A percentile compares a stretch with the other conserved stretches of the same genome.
phyloP scores from a whole-genome alignment of 306 rosid species.

The Delonix regia region DNA sequence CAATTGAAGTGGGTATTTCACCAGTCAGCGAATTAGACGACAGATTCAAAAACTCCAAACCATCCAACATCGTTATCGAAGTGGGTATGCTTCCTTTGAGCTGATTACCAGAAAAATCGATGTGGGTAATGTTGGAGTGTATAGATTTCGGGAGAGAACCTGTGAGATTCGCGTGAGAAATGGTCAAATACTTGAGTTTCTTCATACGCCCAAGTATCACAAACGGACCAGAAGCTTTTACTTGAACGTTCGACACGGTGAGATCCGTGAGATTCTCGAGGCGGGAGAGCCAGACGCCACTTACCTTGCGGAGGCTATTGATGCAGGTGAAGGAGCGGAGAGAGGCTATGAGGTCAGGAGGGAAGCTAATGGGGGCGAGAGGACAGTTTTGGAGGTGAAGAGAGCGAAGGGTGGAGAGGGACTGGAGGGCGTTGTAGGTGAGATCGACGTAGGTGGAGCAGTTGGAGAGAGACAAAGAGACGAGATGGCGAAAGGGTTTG shows the following conservation, averaged over 20 bases:
- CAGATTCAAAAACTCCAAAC: conserved; percentile 62
- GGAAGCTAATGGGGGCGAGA: conserved; percentile 64
- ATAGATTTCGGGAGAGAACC: conserved; percentile 61
- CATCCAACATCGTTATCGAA: conserved; percentile 62
- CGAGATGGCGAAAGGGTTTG: conserved; percentile 76
- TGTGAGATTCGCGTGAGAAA: conserved; percentile 75
- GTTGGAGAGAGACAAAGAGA: conserved; percentile 66
- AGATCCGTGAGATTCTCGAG: conserved; percentile 75
- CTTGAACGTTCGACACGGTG: conserved; percentile 50
- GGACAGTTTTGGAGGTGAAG: conserved; percentile 78
- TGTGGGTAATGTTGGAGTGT: conserved; percentile 62
- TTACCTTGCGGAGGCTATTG: conserved; percentile 55
- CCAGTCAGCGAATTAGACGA: conserved; percentile 60
- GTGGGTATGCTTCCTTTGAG: conserved; percentile 71
- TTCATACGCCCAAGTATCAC: conserved; percentile 68
- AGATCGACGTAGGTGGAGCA: conserved; percentile 62
- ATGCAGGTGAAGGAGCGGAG: conserved; percentile 75
- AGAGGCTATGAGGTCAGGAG: conserved; percentile 62
- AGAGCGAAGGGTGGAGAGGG: conserved; percentile 78
- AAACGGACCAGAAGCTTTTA: conserved; percentile 64
- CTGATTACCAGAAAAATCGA: conserved; percentile 70
- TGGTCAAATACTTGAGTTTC: conserved; percentile 60
- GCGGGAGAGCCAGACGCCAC: conserved; percentile 66
- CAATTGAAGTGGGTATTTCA: conserved; percentile 69
- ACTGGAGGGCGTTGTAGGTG: conserved; percentile 77